phyloP scores from a whole-genome alignment of 139 green algal species.

The Ettlia oleoabundans region DNA sequence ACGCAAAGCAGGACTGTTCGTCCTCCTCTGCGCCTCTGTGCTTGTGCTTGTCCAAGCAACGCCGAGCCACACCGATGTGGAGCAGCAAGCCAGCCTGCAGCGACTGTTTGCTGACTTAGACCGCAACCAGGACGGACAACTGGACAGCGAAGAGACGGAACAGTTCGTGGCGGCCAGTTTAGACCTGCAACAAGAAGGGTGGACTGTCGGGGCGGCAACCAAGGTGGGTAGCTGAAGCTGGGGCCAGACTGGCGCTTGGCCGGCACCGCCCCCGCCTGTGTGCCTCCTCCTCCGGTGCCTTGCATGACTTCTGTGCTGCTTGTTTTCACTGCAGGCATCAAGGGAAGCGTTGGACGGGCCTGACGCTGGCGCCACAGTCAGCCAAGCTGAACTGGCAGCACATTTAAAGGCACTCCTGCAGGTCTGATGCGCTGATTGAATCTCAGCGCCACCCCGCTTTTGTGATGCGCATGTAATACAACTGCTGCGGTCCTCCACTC shows the following conservation, averaged over 20 bases:
- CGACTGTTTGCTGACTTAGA: conserved; percentile 5
- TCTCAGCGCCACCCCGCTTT: too few relatives aligned
- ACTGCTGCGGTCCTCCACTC: too few relatives aligned
- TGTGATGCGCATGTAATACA: not conserved
- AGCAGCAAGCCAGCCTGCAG: not conserved
- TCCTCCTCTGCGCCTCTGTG: not conserved
- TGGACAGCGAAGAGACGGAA: not conserved
- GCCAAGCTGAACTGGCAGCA: not conserved
- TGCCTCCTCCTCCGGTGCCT: too few relatives aligned
- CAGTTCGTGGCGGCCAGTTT: not conserved
- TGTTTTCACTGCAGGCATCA: not conserved
- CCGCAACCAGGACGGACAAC: not conserved
- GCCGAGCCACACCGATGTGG: not conserved
- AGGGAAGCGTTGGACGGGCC: not conserved
- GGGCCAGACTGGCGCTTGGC: too few relatives aligned
- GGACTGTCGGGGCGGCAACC: too few relatives aligned
- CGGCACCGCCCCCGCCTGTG: too few relatives aligned
- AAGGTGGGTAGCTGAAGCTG: too few relatives aligned
- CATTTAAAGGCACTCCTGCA: conserved; percentile 17
- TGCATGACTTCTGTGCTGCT: conserved; percentile 1
- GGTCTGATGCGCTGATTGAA: too few relatives aligned
- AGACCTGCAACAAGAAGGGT: not conserved
- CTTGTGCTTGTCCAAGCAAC: not conserved
- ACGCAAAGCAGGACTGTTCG: not conserved
- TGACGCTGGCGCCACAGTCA: not conserved